These are phyloP conservation scores for Liriodendron chinense DNA, from an alignment of 164 flowering plant genomes.

Conservation along the genomic window DNA sequence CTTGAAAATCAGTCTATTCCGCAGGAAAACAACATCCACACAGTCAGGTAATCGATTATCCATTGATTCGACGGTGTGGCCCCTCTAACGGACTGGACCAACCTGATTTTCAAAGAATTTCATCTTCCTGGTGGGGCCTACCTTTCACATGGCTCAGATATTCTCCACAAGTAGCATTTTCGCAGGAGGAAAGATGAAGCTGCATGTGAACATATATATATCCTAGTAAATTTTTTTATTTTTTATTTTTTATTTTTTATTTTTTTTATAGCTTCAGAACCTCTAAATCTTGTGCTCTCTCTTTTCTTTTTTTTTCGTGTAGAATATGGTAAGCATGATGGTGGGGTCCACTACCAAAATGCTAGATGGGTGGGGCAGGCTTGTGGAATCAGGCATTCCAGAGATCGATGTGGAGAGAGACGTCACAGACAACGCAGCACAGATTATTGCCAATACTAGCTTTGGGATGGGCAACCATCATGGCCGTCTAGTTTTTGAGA, in stretches of 20 bases:
- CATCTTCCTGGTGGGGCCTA: no score
- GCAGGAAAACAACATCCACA: no score
- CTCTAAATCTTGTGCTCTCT: background rate
- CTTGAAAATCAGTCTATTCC: no score
- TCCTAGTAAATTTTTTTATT: background rate
- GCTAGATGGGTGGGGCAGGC: constrained; percentile 56
- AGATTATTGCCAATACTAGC: constrained; percentile 72
- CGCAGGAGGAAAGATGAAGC: background rate
- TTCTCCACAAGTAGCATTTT: background rate
- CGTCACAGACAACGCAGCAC: constrained; percentile 48
- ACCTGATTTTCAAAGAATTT: no score
- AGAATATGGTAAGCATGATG: constrained; percentile 72
- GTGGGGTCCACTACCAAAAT: constrained; percentile 59
- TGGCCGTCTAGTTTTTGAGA: constrained; percentile 48
- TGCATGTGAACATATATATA: background rate
- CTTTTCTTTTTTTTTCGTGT: background rate
- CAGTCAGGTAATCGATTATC: no score
- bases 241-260: no score
- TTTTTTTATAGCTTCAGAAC: no score
- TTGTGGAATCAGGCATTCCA: constrained; percentile 33
- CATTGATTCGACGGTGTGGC: no score
- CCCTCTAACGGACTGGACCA: no score
- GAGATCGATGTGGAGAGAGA: constrained; percentile 70
- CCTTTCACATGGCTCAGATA: background rate
- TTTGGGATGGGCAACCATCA: constrained; percentile 53